Evolutionary conservation across 441 rosid genomes (phyloP).

Genomic region (Erysimum pusillum): DNA sequence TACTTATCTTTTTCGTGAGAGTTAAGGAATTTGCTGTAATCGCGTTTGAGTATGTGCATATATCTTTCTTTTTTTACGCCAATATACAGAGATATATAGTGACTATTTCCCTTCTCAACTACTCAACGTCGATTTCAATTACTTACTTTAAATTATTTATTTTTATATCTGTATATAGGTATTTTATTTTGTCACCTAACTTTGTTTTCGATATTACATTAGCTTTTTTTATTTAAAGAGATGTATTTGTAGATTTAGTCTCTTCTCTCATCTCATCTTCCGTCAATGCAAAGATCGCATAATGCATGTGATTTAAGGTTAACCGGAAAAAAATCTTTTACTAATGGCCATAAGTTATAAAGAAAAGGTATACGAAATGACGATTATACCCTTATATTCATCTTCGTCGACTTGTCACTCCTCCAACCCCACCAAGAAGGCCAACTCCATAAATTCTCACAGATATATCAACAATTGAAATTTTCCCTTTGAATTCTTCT

Average conservation of each 20-base stretch:
- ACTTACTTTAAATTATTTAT: neutral
- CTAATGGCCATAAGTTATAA: neutral
- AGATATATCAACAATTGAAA: neutral
- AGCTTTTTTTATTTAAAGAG: neutral
- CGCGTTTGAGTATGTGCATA: neutral
- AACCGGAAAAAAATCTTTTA: no score
- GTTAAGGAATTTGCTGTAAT: constrained; percentile 1
- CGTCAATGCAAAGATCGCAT: no score
- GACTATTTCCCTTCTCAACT: constrained; percentile 2
- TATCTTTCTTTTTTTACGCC: neutral
- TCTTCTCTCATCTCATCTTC: neutral
- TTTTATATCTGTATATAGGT: neutral
- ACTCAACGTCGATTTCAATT: neutral
- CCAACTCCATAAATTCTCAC: constrained; percentile 3
- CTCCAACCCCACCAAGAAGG: constrained; percentile 6
- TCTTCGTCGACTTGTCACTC: neutral
- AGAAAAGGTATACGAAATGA: neutral
- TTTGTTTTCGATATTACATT: neutral
- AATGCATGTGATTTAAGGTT: no score
- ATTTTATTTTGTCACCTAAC: constrained; percentile 1
- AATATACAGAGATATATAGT: neutral
- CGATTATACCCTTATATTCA: neutral
- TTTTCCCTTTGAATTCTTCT: neutral
- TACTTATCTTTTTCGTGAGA: constrained; percentile 1
- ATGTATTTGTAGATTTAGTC: neutral